Evolutionary conservation across 257 asterid genomes (phyloP).

Genomic region (Rubia yunnanensis): DNA sequence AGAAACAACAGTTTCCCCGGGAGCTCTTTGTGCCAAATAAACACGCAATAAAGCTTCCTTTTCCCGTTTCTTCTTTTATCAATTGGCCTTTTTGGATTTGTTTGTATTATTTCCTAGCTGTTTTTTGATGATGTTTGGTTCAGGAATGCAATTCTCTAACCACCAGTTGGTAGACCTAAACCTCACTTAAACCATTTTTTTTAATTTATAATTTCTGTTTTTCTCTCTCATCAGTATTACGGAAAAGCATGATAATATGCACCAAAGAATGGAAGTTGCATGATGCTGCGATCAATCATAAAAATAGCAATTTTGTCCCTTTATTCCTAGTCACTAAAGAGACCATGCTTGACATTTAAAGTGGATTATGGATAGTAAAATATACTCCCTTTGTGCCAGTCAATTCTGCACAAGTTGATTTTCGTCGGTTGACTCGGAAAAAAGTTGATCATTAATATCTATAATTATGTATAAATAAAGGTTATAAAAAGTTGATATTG

Average conservation of each 20-base stretch:
- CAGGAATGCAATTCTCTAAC: slow-evolving; percentile 85
- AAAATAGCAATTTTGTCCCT: neutral
- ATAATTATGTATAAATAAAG: no score
- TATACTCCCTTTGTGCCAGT: no score
- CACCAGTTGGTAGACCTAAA: slow-evolving; percentile 95
- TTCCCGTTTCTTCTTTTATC: slow-evolving; percentile 19
- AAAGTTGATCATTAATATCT: no score
- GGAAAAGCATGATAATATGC: slow-evolving; percentile 15
- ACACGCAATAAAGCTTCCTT: slow-evolving; percentile 16
- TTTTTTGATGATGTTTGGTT: slow-evolving; percentile 64
- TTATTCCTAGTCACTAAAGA: neutral
- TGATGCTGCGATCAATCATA: slow-evolving; percentile 35
- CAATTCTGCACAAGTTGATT: no score
- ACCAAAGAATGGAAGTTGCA: slow-evolving; percentile 15
- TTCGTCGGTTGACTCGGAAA: no score
- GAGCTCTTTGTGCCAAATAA: neutral
- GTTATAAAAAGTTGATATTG: no score
- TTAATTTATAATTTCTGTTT: neutral
- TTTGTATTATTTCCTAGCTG: slow-evolving; percentile 21
- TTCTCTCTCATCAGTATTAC: slow-evolving; percentile 6
- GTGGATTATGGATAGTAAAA: no score
- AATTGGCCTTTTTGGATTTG: slow-evolving; percentile 7
- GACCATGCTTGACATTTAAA: neutral
- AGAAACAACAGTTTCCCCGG: slow-evolving; percentile 11
- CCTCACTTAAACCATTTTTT: slow-evolving; percentile 41